Conservation (phyloP, 2,329 filamentous ascomycete species). For the Sclerotinia minor region DNA sequence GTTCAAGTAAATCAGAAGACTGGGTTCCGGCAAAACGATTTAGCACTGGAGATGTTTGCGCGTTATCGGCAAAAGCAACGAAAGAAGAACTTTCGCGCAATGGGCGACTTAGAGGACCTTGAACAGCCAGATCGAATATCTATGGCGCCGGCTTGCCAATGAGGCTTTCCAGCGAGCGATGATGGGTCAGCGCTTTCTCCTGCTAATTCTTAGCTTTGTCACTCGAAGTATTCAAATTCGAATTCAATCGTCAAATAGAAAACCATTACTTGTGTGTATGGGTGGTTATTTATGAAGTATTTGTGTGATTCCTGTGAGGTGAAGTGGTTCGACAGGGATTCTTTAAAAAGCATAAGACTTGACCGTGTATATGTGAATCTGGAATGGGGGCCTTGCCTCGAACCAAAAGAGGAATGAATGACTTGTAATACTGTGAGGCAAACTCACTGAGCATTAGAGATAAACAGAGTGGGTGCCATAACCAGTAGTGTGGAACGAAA, state of each 20-base stretch:
- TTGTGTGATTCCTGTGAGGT: conserved; percentile 35
- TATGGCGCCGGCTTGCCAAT: conserved; percentile 35
- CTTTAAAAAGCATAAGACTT: conserved; percentile 27
- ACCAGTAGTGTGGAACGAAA: conserved; percentile 31
- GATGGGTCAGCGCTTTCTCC: conserved; percentile 31
- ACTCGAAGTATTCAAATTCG: conserved; percentile 27
- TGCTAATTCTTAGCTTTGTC: conserved; percentile 34
- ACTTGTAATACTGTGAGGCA: conserved; percentile 26
- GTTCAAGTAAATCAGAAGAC: conserved; percentile 39
- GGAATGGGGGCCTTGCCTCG: conserved; percentile 28
- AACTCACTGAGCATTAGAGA: conserved; percentile 30
- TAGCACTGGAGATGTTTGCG: conserved; percentile 38
- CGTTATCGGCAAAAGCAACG: conserved; percentile 40
- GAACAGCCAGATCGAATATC: conserved; percentile 46
- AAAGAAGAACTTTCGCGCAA: conserved; percentile 41
- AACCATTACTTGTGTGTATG: conserved; percentile 34
- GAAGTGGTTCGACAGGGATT: conserved; percentile 38
- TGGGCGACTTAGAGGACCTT: conserved; percentile 41
- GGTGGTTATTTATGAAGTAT: conserved; percentile 30
- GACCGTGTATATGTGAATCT: conserved; percentile 26
- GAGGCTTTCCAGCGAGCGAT: conserved; percentile 36
- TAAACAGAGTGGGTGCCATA: conserved; percentile 30
- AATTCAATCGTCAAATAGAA: conserved; percentile 30
- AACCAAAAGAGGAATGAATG: conserved; percentile 23
- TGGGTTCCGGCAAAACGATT: conserved; percentile 36